These are phyloP conservation scores for Kwoniella bestiolae DNA, from an alignment of 768 basidiomycete species.

Conservation along the genomic window DNA sequence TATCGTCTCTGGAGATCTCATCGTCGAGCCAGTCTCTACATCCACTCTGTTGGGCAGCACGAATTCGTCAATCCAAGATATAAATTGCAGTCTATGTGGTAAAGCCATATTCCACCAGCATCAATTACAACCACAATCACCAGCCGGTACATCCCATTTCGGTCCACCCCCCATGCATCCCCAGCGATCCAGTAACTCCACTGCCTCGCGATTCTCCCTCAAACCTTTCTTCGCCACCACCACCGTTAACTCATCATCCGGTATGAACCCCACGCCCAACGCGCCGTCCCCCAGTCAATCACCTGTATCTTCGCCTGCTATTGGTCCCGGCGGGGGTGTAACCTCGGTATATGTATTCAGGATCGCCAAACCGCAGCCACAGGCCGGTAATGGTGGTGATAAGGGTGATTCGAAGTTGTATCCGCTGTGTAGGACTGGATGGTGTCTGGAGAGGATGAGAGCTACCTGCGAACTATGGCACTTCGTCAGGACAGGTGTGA, in stretches of 20 bases:
- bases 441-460: constrained; percentile 80
- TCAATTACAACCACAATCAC: constrained; percentile 25
- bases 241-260: constrained; percentile 33
- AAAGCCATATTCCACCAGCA: constrained; percentile 58
- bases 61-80: constrained; percentile 60
- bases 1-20: constrained; percentile 82
- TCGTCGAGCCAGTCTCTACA: constrained; percentile 81
- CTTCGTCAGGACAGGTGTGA: constrained; percentile 77
- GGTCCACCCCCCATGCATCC: constrained; percentile 63
- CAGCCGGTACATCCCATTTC: constrained; percentile 35
- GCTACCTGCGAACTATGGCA: constrained; percentile 90
- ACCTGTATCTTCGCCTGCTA: constrained; percentile 40
- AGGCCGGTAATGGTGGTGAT: constrained; percentile 24
- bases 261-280: constrained; percentile 28
- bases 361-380: constrained; percentile 39
- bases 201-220: constrained; percentile 57
- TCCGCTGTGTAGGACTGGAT: constrained; percentile 80
- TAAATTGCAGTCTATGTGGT: constrained; percentile 82
- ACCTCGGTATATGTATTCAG: constrained; percentile 57
- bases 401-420: constrained; percentile 60
- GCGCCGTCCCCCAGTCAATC: constrained; percentile 37
- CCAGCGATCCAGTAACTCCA: constrained; percentile 60
- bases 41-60: constrained; percentile 66
- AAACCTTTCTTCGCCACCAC: constrained; percentile 58
- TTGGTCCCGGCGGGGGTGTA: constrained; percentile 15